Evolutionary conservation across 306 rosid species (phyloP).

Genomic region (Trifolium pratense): DNA sequence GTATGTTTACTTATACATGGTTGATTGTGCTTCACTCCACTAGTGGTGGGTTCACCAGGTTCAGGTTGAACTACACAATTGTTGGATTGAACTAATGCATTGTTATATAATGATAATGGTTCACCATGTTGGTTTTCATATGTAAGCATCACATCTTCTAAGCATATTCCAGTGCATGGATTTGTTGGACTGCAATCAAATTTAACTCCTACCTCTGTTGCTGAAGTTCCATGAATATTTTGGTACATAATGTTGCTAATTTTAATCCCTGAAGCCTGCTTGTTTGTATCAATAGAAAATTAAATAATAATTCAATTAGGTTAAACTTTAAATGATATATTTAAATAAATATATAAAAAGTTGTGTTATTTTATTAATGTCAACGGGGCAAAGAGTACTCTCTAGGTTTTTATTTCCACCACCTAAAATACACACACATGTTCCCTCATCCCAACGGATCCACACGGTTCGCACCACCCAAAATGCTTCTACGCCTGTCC

Average conservation of each 20-base stretch:
- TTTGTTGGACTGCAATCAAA: constrained; percentile 51
- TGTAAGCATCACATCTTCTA: constrained; percentile 52
- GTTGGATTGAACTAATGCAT: constrained; percentile 47
- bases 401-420: too few species aligned
- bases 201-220: constrained; percentile 50
- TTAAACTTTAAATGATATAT: too few species aligned
- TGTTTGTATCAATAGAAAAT: not conserved
- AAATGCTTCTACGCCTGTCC: too few species aligned
- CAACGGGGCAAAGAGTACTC: too few species aligned
- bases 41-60: too few species aligned
- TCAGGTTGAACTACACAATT: constrained; percentile 37
- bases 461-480: too few species aligned
- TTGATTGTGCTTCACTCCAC: not conserved
- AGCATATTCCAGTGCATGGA: constrained; percentile 51
- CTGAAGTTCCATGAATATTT: constrained; percentile 53
- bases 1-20: not conserved
- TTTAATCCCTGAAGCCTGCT: constrained; percentile 50
- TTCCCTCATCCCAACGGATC: too few species aligned
- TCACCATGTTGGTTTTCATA: constrained; percentile 39
- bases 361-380: too few species aligned
- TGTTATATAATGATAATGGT: constrained; percentile 46
- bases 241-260: constrained; percentile 47
- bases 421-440: too few species aligned
- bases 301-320: not conserved
- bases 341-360: too few species aligned